Conservation (phyloP, 1,284 basidiomycete species). For the Cutaneotrichosporon arboriforme region DNA sequence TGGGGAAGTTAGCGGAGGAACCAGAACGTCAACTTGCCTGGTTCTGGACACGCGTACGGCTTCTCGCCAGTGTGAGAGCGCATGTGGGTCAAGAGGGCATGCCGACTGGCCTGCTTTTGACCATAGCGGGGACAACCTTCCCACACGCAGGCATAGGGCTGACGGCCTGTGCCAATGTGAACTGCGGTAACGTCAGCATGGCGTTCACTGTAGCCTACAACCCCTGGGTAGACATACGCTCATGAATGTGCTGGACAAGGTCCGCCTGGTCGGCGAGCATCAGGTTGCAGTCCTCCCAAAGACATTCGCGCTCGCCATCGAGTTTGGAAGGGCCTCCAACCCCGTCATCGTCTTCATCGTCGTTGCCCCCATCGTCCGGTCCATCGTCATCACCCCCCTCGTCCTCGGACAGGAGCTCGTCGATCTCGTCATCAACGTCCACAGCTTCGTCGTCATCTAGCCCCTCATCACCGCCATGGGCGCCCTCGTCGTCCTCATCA, state of each 20-base stretch:
- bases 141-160: slow-evolving; percentile 35
- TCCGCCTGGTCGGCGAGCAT: slow-evolving; percentile 17
- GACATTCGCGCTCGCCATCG: slow-evolving; percentile 12
- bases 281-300: slow-evolving; percentile 30
- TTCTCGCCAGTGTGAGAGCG: slow-evolving; percentile 96
- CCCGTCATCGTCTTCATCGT: slow-evolving; percentile 2
- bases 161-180: slow-evolving; percentile 27
- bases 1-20: slow-evolving; percentile 28
- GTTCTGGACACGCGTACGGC: slow-evolving; percentile 80
- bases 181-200: slow-evolving; percentile 13
- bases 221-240: slow-evolving; percentile 20
- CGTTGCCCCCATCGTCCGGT: slow-evolving; percentile 5
- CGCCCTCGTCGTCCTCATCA: background rate
- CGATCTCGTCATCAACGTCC: slow-evolving; percentile 31
- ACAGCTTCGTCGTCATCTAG: slow-evolving; percentile 5
- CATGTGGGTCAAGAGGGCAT: slow-evolving; percentile 58
- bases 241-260: slow-evolving; percentile 31
- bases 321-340: background rate
- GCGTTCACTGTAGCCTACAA: background rate
- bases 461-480: background rate
- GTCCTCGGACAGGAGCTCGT: slow-evolving; percentile 25
- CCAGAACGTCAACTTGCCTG: slow-evolving; percentile 22
- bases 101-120: slow-evolving; percentile 33
- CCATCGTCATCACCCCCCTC: slow-evolving; percentile 1
- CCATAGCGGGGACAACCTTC: slow-evolving; percentile 29